These are phyloP conservation scores for Endoconidiophora laricicola DNA, from an alignment of 2,329 filamentous ascomycete genomes.

Conservation along the genomic window DNA sequence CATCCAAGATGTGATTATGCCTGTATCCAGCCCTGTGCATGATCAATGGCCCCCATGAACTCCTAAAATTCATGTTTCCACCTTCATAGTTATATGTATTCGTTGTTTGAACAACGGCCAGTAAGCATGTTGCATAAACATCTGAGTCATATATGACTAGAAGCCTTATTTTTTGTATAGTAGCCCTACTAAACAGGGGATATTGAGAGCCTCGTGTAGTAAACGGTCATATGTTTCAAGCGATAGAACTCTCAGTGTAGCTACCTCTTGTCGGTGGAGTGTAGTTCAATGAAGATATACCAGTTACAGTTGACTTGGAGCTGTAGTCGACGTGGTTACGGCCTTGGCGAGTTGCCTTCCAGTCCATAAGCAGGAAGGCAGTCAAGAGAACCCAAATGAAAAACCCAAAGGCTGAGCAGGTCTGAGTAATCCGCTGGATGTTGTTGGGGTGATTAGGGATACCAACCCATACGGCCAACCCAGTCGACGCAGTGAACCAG, in stretches of 20 bases:
- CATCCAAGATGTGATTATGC: too few relatives aligned
- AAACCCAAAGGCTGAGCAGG: conserved; percentile 48
- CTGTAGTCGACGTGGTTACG: not conserved
- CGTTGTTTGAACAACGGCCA: too few relatives aligned
- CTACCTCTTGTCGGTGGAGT: not conserved
- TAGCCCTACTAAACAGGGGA: too few relatives aligned
- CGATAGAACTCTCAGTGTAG: conserved; percentile 2
- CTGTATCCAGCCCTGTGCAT: too few relatives aligned
- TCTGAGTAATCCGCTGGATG: conserved; percentile 37
- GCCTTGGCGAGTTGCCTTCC: conserved; percentile 3
- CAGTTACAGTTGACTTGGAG: conserved; percentile 4
- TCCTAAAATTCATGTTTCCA: too few relatives aligned
- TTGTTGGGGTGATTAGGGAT: conserved; percentile 35
- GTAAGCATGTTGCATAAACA: too few relatives aligned
- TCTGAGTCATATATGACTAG: too few relatives aligned
- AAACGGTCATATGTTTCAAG: not conserved
- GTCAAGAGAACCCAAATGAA: conserved; percentile 32
- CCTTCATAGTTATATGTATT: too few relatives aligned
- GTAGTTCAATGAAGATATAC: conserved; percentile 6
- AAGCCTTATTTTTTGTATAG: too few relatives aligned
- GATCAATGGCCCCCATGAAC: too few relatives aligned
- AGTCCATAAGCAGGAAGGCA: conserved; percentile 8
- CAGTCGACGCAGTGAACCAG: conserved; percentile 79
- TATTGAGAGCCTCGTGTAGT: too few relatives aligned
- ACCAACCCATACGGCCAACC: conserved; percentile 49